Evolutionary conservation across 73 alveolate genomes (phyloP).

Genomic region (Paramecium tetraurelia): DNA sequence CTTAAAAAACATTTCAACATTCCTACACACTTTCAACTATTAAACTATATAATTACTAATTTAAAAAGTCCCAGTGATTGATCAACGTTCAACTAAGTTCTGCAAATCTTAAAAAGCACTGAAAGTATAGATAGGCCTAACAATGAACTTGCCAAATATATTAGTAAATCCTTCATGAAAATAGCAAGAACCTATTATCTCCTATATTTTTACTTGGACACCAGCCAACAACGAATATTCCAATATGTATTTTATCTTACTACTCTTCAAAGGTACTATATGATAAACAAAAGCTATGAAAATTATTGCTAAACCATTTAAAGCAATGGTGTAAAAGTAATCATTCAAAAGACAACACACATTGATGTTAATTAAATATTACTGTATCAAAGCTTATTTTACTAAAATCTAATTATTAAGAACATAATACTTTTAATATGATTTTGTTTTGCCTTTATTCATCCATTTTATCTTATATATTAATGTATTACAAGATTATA

Average conservation of each 20-base stretch:
- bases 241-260: neutral
- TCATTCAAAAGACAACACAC: constrained; percentile 26
- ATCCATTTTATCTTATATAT: neutral
- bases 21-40: constrained; percentile 15
- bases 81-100: neutral
- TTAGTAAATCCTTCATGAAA: neutral
- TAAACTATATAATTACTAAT: neutral
- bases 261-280: neutral
- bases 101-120: neutral
- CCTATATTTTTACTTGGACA: neutral
- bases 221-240: neutral
- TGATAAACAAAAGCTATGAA: neutral
- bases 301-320: neutral
- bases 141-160: neutral
- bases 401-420: neutral
- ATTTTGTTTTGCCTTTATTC: neutral
- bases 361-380: neutral
- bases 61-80: neutral
- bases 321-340: neutral
- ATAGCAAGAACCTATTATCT: neutral
- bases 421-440: neutral
- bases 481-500: neutral
- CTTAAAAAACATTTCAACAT: constrained; percentile 24
- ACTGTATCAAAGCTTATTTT: neutral
- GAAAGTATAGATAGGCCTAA: neutral